Percentiles rank a stretch among this genome's conserved stretches.
phyloP scores from a whole-genome alignment of 345 rosid genomes.

The Brassica rapa region DNA sequence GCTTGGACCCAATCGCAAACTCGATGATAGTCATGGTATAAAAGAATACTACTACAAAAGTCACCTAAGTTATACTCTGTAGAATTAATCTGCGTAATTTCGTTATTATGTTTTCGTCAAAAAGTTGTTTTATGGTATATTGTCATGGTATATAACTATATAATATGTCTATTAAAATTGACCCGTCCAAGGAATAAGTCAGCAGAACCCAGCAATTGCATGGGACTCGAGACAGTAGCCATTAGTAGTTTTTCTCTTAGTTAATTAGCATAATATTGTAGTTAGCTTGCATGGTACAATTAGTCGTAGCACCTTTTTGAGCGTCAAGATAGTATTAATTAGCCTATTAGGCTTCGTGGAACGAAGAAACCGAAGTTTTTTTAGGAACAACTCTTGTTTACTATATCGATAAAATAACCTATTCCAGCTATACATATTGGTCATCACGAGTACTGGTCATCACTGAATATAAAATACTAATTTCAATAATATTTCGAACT shows the following conservation, averaged over 20 bases:
- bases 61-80: neutral
- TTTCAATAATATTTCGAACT: neutral
- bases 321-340: conserved; percentile 19
- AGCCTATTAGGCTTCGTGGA: conserved; percentile 24
- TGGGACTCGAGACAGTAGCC: conserved; percentile 45
- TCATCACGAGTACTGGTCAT: neutral
- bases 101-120: neutral
- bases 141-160: neutral
- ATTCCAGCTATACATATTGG: neutral
- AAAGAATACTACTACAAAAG: neutral
- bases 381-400: neutral
- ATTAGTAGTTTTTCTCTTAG: neutral
- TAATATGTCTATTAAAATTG: conserved; percentile 4
- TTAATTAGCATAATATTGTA: neutral
- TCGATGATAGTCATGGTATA: neutral
- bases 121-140: neutral
- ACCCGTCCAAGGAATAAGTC: conserved; percentile 36
- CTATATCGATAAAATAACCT: conserved; percentile 4
- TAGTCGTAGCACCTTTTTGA: conserved; percentile 24
- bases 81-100: neutral
- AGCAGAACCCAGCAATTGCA: conserved; percentile 31
- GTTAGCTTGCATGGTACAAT: conserved; percentile 25
- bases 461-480: neutral
- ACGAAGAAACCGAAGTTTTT: conserved; percentile 13
- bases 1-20: neutral